Percentiles rank a stretch among this genome's conserved stretches.
phyloP scores from a whole-genome alignment of 352 stramenopile genomes.

The Globisporangium cylindrosporum region DNA sequence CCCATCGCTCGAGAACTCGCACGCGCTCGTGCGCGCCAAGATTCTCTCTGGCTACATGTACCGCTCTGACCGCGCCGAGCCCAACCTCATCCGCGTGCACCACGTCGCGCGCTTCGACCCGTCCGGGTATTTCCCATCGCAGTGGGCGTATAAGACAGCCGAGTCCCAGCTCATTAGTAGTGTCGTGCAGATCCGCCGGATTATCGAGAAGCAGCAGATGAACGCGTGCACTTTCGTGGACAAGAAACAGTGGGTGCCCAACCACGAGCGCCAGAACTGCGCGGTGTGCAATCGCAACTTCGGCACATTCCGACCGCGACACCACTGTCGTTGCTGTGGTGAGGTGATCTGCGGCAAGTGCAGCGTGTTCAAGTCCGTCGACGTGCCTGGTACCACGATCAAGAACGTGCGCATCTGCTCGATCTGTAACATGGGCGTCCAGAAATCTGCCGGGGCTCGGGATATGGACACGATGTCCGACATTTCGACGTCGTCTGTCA shows the following conservation, averaged over 20 bases:
- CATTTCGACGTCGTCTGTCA: slow-evolving; percentile 75
- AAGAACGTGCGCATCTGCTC: slow-evolving; percentile 85
- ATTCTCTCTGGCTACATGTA: slow-evolving; percentile 80
- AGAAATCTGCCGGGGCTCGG: slow-evolving; percentile 36
- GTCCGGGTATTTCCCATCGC: slow-evolving; percentile 70
- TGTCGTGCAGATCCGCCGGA: slow-evolving; percentile 74
- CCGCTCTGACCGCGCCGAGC: slow-evolving; percentile 66
- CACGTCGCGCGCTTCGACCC: slow-evolving; percentile 78
- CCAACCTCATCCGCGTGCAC: slow-evolving; percentile 66
- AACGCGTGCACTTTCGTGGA: slow-evolving; percentile 83
- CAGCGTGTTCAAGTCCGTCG: slow-evolving; percentile 76
- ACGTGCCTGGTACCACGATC: slow-evolving; percentile 76
- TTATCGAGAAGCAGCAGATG: slow-evolving; percentile 88
- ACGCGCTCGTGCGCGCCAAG: slow-evolving; percentile 82
- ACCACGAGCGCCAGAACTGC: slow-evolving; percentile 67
- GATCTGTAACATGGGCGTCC: slow-evolving; percentile 83
- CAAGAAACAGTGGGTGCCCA: slow-evolving; percentile 79
- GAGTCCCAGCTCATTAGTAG: slow-evolving; percentile 77
- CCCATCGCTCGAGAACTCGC: slow-evolving; percentile 80
- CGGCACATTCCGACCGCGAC: slow-evolving; percentile 72
- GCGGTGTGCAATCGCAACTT: slow-evolving; percentile 74
- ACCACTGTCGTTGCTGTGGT: slow-evolving; percentile 86
- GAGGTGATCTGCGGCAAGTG: slow-evolving; percentile 89
- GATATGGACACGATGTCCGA: slow-evolving; percentile 62
- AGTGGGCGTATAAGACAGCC: slow-evolving; percentile 82